A percentile compares a stretch with the other conserved stretches of the same genome.
phyloP scores from a whole-genome alignment of 345 rosid genomes.

The Brassica rapa region DNA sequence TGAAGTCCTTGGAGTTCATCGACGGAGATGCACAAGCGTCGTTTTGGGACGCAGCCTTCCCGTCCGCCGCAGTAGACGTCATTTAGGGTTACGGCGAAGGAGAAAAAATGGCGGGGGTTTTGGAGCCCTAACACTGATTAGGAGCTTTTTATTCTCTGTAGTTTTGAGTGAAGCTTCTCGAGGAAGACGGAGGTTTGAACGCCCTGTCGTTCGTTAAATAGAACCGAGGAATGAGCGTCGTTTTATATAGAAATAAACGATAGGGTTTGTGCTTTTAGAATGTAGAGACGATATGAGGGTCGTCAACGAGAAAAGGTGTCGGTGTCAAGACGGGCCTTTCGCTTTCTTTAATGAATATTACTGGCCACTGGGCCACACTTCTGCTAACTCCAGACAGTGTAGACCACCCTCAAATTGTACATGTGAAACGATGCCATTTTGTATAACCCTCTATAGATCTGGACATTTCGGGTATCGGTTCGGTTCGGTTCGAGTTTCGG shows the following conservation, averaged over 20 bases:
- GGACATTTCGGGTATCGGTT: no score
- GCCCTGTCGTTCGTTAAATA: not conserved
- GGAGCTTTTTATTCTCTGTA: slow-evolving; percentile 6
- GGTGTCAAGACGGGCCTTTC: slow-evolving; percentile 36
- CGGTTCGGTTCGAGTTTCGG: no score
- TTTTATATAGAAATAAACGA: not conserved
- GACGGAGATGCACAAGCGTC: slow-evolving; percentile 45
- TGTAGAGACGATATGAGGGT: not conserved
- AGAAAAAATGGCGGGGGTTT: slow-evolving; percentile 56
- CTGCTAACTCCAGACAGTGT: not conserved
- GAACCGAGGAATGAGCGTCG: not conserved
- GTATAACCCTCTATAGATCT: not conserved
- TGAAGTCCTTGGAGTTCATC: slow-evolving; percentile 48
- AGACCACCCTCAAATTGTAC: slow-evolving; percentile 29
- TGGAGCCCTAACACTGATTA: slow-evolving; percentile 41
- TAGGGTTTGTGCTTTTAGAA: slow-evolving; percentile 2
- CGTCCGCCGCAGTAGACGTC: slow-evolving; percentile 41
- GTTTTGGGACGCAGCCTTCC: slow-evolving; percentile 32
- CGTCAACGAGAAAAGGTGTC: slow-evolving; percentile 15
- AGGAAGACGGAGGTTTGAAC: slow-evolving; percentile 27
- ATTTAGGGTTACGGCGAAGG: not conserved
- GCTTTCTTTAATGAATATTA: slow-evolving; percentile 13
- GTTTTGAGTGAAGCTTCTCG: slow-evolving; percentile 19
- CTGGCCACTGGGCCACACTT: slow-evolving; percentile 26
- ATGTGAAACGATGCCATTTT: slow-evolving; percentile 1